Percentiles rank a stretch among this genome's conserved stretches.
Evolutionary conservation across 129 eudicot species (phyloP).

Genomic region (Rutidosis leptorrhynchoides): DNA sequence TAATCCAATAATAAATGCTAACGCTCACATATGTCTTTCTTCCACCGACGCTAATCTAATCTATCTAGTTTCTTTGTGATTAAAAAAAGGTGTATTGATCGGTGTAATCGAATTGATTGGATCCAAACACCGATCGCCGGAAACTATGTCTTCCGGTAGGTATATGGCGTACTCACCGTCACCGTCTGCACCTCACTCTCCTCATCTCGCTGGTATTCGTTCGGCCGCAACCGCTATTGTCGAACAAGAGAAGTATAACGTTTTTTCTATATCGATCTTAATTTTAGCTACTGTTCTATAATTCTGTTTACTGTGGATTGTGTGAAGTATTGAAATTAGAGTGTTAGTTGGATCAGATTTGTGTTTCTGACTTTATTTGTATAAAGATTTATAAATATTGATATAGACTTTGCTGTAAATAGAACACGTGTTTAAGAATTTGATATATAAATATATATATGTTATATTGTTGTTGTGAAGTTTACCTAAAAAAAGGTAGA

Average conservation of each 20-base stretch:
- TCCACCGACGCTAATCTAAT: constrained; percentile 35
- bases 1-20: constrained; percentile 34
- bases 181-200: constrained; percentile 56
- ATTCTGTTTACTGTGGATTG: neutral
- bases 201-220: constrained; percentile 35
- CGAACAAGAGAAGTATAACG: constrained; percentile 41
- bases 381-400: neutral
- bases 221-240: constrained; percentile 35
- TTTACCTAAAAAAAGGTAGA: too few species aligned
- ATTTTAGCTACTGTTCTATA: neutral
- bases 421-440: neutral
- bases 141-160: constrained; percentile 52
- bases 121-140: constrained; percentile 25
- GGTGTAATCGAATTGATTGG: constrained; percentile 1
- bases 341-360: constrained; percentile 25
- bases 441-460: neutral
- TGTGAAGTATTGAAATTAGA: neutral
- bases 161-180: constrained; percentile 61
- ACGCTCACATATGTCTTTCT: constrained; percentile 27
- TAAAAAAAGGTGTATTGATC: neutral
- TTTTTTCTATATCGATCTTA: neutral
- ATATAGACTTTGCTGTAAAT: neutral
- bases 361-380: neutral
- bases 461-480: constrained; percentile 4
- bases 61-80: neutral